Conservation (phyloP, 768 basidiomycete species). For the Pisolithus tinctorius region DNA sequence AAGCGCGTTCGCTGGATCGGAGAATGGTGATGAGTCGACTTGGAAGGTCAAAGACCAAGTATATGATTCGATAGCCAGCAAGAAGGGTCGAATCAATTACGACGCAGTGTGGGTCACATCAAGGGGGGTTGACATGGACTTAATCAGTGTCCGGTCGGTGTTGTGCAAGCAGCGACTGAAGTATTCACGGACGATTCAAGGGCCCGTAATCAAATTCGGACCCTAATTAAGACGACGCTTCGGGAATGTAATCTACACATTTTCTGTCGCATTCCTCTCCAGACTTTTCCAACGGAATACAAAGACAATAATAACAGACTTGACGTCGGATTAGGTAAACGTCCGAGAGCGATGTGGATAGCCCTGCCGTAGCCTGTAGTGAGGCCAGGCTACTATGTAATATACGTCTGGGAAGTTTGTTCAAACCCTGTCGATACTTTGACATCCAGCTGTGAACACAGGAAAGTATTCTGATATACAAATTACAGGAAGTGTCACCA, state of each 20-base stretch:
- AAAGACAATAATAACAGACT: background rate
- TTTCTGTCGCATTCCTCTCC: background rate
- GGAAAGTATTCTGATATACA: background rate
- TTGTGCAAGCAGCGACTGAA: conserved; percentile 18
- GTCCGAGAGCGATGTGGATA: conserved; percentile 22
- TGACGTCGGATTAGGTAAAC: conserved; percentile 25
- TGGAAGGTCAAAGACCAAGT: background rate
- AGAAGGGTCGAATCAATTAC: conserved; percentile 13
- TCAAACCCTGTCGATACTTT: background rate
- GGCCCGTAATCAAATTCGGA: conserved; percentile 14
- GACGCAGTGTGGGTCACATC: conserved; percentile 5
- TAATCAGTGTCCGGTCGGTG: conserved; percentile 20
- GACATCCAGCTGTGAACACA: background rate
- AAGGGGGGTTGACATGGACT: conserved; percentile 25
- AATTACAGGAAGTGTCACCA: background rate
- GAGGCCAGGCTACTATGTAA: background rate
- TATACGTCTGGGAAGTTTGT: background rate
- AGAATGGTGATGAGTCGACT: conserved; percentile 8
- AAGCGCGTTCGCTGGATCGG: conserved; percentile 19
- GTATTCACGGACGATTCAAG: conserved; percentile 10
- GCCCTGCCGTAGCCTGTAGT: background rate
- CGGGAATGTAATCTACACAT: background rate
- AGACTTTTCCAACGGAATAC: background rate
- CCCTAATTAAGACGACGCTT: background rate
- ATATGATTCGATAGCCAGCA: background rate